Conservation (phyloP, 306 rosid genomes). For the Cercis canadensis region DNA sequence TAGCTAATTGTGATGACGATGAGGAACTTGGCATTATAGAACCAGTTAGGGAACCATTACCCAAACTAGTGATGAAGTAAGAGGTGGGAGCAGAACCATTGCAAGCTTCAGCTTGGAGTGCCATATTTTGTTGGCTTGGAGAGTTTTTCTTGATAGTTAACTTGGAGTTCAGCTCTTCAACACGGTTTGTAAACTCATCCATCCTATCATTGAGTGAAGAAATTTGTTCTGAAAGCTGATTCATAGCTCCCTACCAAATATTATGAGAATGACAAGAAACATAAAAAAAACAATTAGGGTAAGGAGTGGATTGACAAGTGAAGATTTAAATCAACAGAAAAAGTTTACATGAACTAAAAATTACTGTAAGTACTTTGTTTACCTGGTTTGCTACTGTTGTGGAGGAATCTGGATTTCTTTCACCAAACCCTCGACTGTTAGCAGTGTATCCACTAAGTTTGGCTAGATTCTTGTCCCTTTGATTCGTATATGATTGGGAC, state of each 20-base stretch:
- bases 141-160: constrained; percentile 56
- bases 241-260: constrained; percentile 60
- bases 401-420: constrained; percentile 63
- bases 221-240: constrained; percentile 88
- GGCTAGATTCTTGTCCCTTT: constrained; percentile 75
- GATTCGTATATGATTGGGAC: constrained; percentile 84
- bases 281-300: constrained; percentile 8
- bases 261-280: no score
- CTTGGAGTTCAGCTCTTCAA: constrained; percentile 89
- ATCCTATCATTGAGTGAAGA: constrained; percentile 91
- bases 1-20: constrained; percentile 75
- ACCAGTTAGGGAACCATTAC: constrained; percentile 75
- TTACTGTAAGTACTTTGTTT: constrained; percentile 8
- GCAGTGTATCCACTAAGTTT: constrained; percentile 58
- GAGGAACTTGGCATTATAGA: constrained; percentile 71
- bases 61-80: constrained; percentile 64
- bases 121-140: constrained; percentile 80
- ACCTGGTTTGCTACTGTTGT: constrained; percentile 69
- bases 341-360: constrained; percentile 18
- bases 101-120: constrained; percentile 79
- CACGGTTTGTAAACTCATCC: constrained; percentile 86
- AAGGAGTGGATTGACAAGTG: constrained; percentile 14
- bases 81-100: constrained; percentile 88
- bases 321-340: constrained; percentile 23
- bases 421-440: constrained; percentile 61